Evolutionary conservation across 2,329 filamentous ascomycete species (phyloP).

Genomic region (Daldinia sp.): DNA sequence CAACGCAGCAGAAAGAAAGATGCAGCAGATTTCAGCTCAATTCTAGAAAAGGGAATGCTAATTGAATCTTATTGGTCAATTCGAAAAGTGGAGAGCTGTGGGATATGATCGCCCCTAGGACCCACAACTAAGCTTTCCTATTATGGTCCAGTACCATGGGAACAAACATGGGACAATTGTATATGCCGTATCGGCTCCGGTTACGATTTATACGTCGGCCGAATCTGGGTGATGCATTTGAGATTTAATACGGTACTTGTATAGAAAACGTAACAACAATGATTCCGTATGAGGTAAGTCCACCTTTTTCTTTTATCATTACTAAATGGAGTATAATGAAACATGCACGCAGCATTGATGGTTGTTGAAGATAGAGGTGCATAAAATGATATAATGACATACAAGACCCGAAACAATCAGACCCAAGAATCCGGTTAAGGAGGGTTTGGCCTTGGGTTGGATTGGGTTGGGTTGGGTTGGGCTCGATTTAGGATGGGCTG

Average conservation of each 20-base stretch:
- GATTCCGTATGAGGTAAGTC: slow-evolving; percentile 8
- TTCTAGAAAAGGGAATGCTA: slow-evolving; percentile 37
- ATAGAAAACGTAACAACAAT: neutral
- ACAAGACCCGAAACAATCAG: neutral
- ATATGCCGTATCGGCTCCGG: slow-evolving; percentile 41
- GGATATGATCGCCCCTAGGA: slow-evolving; percentile 33
- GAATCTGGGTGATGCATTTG: slow-evolving; percentile 18
- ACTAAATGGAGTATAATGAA: neutral
- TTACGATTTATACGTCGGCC: slow-evolving; percentile 30
- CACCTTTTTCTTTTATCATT: neutral
- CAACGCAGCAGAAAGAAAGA: neutral
- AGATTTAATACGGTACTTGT: neutral
- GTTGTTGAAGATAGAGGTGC: neutral
- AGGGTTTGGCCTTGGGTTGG: neutral
- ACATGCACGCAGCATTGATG: neutral
- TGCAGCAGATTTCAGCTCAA: slow-evolving; percentile 20
- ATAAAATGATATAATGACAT: slow-evolving; percentile 3
- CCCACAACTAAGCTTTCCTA: slow-evolving; percentile 23
- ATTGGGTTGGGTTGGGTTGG: neutral
- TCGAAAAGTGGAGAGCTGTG: slow-evolving; percentile 1
- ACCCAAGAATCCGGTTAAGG: slow-evolving; percentile 34
- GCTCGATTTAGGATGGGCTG: slow-evolving; percentile 2
- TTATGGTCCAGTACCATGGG: slow-evolving; percentile 20
- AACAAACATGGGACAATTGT: slow-evolving; percentile 16
- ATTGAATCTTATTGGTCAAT: slow-evolving; percentile 29